Conservation (phyloP, 148 eudicot genomes). For the Polygonum maritimum region DNA sequence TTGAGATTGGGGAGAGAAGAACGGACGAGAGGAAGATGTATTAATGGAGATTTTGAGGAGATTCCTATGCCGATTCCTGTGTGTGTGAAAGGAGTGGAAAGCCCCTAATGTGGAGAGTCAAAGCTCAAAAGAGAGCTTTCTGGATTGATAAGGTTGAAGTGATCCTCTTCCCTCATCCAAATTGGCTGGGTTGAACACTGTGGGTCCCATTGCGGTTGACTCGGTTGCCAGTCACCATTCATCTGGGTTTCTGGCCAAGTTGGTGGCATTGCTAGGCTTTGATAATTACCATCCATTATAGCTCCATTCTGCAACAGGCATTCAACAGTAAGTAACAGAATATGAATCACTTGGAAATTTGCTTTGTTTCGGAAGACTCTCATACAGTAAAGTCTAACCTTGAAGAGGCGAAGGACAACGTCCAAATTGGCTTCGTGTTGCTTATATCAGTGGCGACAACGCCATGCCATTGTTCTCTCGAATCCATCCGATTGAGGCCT, state of each 20-base stretch:
- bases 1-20: not conserved
- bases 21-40: no score
- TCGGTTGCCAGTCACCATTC: constrained; percentile 43
- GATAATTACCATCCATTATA: constrained; percentile 40
- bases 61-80: no score
- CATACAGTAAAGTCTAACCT: not conserved
- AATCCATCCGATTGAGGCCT: no score
- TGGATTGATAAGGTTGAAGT: constrained; percentile 43
- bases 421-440: no score
- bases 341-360: not conserved
- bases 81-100: no score
- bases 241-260: constrained; percentile 63
- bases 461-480: no score
- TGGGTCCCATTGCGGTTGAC: constrained; percentile 45
- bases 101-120: constrained; percentile 71
- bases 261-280: constrained; percentile 49
- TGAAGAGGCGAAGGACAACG: no score
- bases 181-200: constrained; percentile 44
- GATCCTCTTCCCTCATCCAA: constrained; percentile 67
- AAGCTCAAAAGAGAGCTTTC: constrained; percentile 64
- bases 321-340: not conserved
- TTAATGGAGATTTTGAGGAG: no score
- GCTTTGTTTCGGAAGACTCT: not conserved
- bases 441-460: no score
- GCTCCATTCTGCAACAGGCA: constrained; percentile 44